These are phyloP conservation scores for Cyamopsis tetragonoloba DNA, from an alignment of 306 rosid species.

Conservation along the genomic window DNA sequence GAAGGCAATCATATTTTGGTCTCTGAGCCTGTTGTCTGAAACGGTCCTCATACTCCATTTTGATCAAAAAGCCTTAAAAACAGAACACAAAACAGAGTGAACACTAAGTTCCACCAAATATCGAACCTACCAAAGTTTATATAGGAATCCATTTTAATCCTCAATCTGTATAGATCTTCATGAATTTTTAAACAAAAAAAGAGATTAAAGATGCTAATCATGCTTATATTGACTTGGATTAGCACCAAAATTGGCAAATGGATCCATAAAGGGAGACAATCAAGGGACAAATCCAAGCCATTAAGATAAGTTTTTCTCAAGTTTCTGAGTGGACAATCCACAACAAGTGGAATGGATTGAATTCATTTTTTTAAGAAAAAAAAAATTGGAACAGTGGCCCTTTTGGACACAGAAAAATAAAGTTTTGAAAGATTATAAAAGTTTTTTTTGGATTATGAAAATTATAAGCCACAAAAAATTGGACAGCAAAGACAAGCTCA, in stretches of 20 bases:
- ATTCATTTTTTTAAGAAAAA: constrained; percentile 19
- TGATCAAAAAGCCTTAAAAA: constrained; percentile 27
- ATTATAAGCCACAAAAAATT: constrained; percentile 25
- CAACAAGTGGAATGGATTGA: constrained; percentile 30
- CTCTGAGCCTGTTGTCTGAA: constrained; percentile 67
- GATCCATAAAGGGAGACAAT: constrained; percentile 19
- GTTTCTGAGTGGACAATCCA: constrained; percentile 58
- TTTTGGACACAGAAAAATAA: constrained; percentile 23
- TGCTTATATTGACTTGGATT: constrained; percentile 46
- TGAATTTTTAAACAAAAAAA: constrained; percentile 14
- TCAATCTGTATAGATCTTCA: constrained; percentile 25
- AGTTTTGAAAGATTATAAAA: constrained; percentile 11
- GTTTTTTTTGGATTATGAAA: constrained; percentile 20
- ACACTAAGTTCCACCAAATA: constrained; percentile 21
- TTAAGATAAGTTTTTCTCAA: constrained; percentile 32
- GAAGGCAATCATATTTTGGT: constrained; percentile 83
- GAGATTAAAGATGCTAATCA: too few species aligned
- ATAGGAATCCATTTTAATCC: constrained; percentile 17
- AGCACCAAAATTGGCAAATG: constrained; percentile 33
- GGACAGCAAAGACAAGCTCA: not conserved
- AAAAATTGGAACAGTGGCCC: constrained; percentile 33
- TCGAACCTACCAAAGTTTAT: constrained; percentile 31
- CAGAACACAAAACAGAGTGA: constrained; percentile 24
- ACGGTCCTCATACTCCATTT: constrained; percentile 72
- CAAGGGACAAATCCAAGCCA: constrained; percentile 25